phyloP scores from a whole-genome alignment of 2,329 filamentous ascomycete species.

The Sclerotinia nivalis region DNA sequence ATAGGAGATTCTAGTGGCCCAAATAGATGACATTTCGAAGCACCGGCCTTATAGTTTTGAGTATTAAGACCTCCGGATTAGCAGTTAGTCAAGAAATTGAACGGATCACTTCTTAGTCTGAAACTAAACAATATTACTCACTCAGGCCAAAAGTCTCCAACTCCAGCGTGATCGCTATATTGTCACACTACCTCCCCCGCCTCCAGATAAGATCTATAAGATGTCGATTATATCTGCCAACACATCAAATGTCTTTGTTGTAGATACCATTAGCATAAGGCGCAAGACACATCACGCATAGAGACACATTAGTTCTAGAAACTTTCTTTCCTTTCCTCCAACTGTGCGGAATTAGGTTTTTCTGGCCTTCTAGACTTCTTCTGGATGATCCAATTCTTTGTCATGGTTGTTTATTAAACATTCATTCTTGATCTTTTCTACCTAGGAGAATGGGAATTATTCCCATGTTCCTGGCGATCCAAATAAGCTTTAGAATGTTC shows the following conservation, averaged over 20 bases:
- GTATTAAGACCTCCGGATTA: not conserved
- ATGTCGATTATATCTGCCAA: not conserved
- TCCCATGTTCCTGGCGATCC: not conserved
- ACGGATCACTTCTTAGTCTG: not conserved
- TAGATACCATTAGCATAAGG: not conserved
- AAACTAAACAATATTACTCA: not conserved
- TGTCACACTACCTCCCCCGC: not conserved
- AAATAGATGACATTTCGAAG: no score
- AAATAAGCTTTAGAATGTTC: not conserved
- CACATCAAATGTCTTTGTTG: not conserved
- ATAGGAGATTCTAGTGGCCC: no score
- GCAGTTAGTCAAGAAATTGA: not conserved
- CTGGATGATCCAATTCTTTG: not conserved
- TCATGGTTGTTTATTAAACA: not conserved
- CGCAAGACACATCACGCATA: not conserved
- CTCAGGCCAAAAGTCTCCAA: not conserved
- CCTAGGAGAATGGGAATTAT: not conserved
- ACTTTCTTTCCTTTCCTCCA: not conserved
- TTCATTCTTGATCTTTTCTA: not conserved
- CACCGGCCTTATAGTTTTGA: no score
- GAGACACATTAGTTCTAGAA: not conserved
- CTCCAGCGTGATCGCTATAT: not conserved
- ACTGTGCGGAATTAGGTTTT: not conserved
- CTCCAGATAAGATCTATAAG: not conserved
- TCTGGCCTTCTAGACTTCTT: not conserved